Percentiles rank a stretch among this genome's conserved stretches.
phyloP scores from a whole-genome alignment of 106 monocot species.

The Dioscorea zingiberensis region DNA sequence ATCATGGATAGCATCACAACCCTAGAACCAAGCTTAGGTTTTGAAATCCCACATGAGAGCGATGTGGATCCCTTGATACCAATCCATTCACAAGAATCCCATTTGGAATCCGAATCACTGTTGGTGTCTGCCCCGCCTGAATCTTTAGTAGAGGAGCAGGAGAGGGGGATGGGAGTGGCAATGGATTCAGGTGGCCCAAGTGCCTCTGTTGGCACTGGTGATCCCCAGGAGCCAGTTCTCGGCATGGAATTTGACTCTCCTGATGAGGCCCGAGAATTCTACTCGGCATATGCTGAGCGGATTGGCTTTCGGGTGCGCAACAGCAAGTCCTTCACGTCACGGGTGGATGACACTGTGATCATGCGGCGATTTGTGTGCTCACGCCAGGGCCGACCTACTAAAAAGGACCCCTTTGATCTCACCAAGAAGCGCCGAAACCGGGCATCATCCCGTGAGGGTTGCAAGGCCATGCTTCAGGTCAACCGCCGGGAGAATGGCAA shows the following conservation, averaged over 20 bases:
- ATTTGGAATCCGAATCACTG: slow-evolving; percentile 2
- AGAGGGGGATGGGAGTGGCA: not conserved
- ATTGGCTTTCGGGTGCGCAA: slow-evolving; percentile 70
- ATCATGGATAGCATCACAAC: slow-evolving; percentile 24
- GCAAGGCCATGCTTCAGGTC: slow-evolving; percentile 91
- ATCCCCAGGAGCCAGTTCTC: slow-evolving; percentile 25
- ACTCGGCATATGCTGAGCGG: slow-evolving; percentile 52
- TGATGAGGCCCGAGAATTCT: slow-evolving; percentile 58
- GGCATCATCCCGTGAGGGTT: slow-evolving; percentile 75
- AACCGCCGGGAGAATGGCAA: slow-evolving; percentile 59
- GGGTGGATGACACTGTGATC: slow-evolving; percentile 70
- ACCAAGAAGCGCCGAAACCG: slow-evolving; percentile 76
- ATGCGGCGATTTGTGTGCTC: slow-evolving; percentile 92
- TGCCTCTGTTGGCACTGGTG: not conserved
- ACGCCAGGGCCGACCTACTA: slow-evolving; percentile 61
- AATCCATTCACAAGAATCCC: slow-evolving; percentile 18
- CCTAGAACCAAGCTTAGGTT: slow-evolving; percentile 12
- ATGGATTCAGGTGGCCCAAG: not conserved
- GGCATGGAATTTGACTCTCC: slow-evolving; percentile 77
- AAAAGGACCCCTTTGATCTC: slow-evolving; percentile 71
- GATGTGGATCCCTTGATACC: slow-evolving; percentile 22
- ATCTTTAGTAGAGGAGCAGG: not conserved
- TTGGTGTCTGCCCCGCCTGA: not conserved
- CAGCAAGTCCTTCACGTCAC: slow-evolving; percentile 76
- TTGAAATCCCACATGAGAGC: slow-evolving; percentile 11